phyloP scores from a whole-genome alignment of 768 basidiomycete species.

The Mycena olivaceomarginata region DNA sequence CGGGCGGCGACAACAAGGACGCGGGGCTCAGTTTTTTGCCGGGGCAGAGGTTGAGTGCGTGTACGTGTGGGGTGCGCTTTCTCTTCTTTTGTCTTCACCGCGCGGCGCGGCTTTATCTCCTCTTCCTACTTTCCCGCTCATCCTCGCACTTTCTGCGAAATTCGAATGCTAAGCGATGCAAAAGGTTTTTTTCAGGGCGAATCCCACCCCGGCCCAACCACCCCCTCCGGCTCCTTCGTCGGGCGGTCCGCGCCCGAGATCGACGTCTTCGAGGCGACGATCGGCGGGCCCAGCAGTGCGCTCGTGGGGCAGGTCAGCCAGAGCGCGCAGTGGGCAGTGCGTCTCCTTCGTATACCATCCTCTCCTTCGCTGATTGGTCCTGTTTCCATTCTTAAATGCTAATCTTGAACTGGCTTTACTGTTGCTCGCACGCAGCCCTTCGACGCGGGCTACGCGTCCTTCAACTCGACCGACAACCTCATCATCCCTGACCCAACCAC shows the following conservation, averaged over 20 bases:
- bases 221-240: slow-evolving; percentile 83
- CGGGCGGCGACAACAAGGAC: slow-evolving; percentile 70
- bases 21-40: slow-evolving; percentile 82
- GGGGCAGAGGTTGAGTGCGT: too few relatives aligned
- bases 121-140: neutral
- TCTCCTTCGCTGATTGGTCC: slow-evolving; percentile 2
- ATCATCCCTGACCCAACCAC: slow-evolving; percentile 74
- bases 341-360: slow-evolving; percentile 50
- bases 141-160: too few relatives aligned
- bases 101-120: neutral
- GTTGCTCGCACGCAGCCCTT: slow-evolving; percentile 72
- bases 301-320: slow-evolving; percentile 83
- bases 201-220: slow-evolving; percentile 88
- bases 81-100: slow-evolving; percentile 5
- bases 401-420: neutral
- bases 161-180: too few relatives aligned
- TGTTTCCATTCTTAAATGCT: slow-evolving; percentile 8
- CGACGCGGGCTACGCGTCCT: slow-evolving; percentile 82
- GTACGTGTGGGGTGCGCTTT: slow-evolving; percentile 77
- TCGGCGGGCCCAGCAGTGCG: slow-evolving; percentile 65
- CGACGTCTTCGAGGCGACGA: slow-evolving; percentile 87
- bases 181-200: slow-evolving; percentile 62
- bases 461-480: slow-evolving; percentile 76
- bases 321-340: slow-evolving; percentile 88
- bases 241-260: slow-evolving; percentile 93